These are phyloP conservation scores for Penicillium lividum DNA, from an alignment of 495 filamentous ascomycete species.

Conservation along the genomic window DNA sequence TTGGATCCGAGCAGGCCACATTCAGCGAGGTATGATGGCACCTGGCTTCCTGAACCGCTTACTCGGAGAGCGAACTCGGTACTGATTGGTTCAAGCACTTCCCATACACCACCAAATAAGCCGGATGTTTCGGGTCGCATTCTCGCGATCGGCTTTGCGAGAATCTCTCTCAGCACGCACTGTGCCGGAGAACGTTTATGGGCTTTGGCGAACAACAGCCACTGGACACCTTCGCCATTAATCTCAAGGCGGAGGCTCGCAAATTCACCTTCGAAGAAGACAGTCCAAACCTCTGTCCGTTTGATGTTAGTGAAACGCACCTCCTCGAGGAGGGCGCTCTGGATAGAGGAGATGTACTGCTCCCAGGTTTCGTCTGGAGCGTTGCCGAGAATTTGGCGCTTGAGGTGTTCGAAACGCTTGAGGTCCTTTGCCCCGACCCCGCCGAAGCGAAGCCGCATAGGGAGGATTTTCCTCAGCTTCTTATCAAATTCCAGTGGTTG, in stretches of 20 bases:
- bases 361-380: neutral
- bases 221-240: slow-evolving; percentile 40
- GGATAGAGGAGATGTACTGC: neutral
- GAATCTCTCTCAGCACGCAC: slow-evolving; percentile 45
- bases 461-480: slow-evolving; percentile 43
- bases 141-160: slow-evolving; percentile 57
- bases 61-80: slow-evolving; percentile 21
- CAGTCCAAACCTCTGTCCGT: slow-evolving; percentile 53
- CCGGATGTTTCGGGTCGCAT: slow-evolving; percentile 34
- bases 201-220: slow-evolving; percentile 57
- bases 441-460: slow-evolving; percentile 44
- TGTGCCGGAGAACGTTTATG: slow-evolving; percentile 32
- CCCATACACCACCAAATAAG: slow-evolving; percentile 51
- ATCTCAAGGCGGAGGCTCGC: slow-evolving; percentile 55
- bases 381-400: neutral
- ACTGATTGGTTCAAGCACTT: slow-evolving; percentile 48
- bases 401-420: slow-evolving; percentile 9
- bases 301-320: slow-evolving; percentile 49
- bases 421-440: slow-evolving; percentile 35
- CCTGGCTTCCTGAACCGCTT: slow-evolving; percentile 23
- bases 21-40: slow-evolving; percentile 28
- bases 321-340: slow-evolving; percentile 36
- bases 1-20: slow-evolving; percentile 41
- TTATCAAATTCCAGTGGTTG: slow-evolving; percentile 51
- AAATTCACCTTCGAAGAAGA: slow-evolving; percentile 48